Evolutionary conservation across 768 basidiomycete species (phyloP).

Genomic region (Lactarius deliciosus): DNA sequence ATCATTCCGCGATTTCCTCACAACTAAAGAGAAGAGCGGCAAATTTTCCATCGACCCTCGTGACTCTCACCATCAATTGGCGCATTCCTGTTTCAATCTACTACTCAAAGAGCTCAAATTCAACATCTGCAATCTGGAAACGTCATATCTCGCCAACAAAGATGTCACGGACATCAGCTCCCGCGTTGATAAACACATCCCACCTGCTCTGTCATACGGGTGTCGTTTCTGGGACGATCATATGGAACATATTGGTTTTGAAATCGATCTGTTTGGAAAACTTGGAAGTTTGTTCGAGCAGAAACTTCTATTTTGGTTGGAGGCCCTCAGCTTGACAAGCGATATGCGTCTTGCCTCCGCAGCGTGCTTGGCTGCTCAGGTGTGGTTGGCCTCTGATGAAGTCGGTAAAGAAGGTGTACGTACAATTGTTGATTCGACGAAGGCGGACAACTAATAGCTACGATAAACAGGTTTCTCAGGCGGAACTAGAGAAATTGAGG

Average conservation of each 20-base stretch:
- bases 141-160: not conserved
- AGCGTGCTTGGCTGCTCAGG: not conserved
- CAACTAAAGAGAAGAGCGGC: not conserved
- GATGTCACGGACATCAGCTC: not conserved
- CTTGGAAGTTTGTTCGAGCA: not conserved
- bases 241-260: not conserved
- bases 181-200: not conserved
- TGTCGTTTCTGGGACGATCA: conserved; percentile 10
- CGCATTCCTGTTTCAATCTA: not conserved
- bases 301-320: conserved; percentile 1
- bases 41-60: not conserved
- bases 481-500: too few relatives aligned
- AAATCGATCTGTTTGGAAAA: not conserved
- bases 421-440: not conserved
- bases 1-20: conserved; percentile 7
- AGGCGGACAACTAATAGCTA: too few relatives aligned
- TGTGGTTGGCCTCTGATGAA: not conserved
- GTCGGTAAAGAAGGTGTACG: not conserved
- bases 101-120: not conserved
- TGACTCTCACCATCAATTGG: not conserved
- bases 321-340: not conserved
- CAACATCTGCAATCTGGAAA: conserved; percentile 9
- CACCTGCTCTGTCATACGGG: not conserved
- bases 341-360: not conserved
- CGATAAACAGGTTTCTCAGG: too few relatives aligned